Percentiles rank a stretch among this genome's conserved stretches.
phyloP scores from a whole-genome alignment of 371 early-diverging fungal species.

The Mortierella sp. region DNA sequence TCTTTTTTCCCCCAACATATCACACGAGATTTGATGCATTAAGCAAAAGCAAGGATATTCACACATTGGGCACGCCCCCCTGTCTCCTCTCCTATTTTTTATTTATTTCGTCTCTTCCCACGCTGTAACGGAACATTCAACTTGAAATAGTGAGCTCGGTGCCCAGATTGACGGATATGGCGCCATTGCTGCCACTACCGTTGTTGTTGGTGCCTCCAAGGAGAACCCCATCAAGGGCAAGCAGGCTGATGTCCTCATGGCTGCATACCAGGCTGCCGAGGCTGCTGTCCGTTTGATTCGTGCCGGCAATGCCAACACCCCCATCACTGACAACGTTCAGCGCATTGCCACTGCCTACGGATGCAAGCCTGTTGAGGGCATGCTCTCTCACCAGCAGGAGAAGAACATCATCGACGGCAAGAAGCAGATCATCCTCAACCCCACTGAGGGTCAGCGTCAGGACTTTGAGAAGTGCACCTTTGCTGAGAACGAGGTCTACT shows the following conservation, averaged over 20 bases:
- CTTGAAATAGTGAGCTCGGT: conserved; percentile 81
- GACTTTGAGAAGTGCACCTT: conserved; percentile 81
- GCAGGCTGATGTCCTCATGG: conserved; percentile 91
- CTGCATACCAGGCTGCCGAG: conserved; percentile 89
- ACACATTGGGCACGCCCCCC: not conserved
- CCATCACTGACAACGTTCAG: conserved; percentile 86
- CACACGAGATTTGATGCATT: not conserved
- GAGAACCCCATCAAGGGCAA: conserved; percentile 85
- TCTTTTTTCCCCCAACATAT: not conserved
- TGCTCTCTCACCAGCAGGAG: conserved; percentile 90
- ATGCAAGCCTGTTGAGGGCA: conserved; percentile 92
- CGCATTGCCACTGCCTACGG: conserved; percentile 85
- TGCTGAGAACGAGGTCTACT: conserved; percentile 90
- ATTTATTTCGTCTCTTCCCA: not conserved
- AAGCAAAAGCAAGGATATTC: not conserved
- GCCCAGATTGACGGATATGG: conserved; percentile 96
- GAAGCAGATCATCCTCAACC: conserved; percentile 94
- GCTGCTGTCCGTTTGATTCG: conserved; percentile 88
- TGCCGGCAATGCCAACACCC: conserved; percentile 87
- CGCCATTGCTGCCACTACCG: conserved; percentile 88
- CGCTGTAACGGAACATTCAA: not conserved
- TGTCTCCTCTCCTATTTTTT: not conserved
- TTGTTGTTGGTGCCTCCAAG: conserved; percentile 89
- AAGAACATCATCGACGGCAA: conserved; percentile 91
- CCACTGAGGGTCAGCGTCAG: conserved; percentile 81